Percentiles rank a stretch among this genome's conserved stretches.
Conservation (phyloP, 805 yeast genomes). For the Cyberlindnera xishuangbannaensis region DNA sequence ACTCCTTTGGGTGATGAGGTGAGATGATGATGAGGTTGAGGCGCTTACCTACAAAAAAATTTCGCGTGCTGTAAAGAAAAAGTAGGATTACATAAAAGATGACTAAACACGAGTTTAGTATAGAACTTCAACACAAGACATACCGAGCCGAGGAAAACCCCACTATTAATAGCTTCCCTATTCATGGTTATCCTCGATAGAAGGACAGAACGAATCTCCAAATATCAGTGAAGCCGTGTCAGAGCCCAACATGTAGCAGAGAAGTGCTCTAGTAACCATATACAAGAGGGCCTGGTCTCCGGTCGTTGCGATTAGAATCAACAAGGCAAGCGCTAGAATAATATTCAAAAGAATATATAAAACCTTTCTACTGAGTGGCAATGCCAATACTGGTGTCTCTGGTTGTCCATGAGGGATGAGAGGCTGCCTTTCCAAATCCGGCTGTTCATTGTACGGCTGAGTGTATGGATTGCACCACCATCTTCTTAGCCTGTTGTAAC, state of each 20-base stretch:
- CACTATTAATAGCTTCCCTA: no score
- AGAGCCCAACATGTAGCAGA: conserved; percentile 19
- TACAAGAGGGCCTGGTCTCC: conserved; percentile 18
- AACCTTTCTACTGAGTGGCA: no score
- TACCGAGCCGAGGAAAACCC: no score
- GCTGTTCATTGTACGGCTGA: conserved; percentile 1
- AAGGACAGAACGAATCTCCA: conserved; percentile 19
- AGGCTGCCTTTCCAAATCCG: conserved; percentile 11
- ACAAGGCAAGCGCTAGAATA: conserved; percentile 3
- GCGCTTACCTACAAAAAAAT: no score
- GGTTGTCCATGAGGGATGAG: conserved; percentile 6
- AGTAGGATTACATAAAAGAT: no score
- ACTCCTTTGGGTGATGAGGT: no score
- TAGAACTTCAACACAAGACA: no score
- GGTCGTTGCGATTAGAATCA: conserved; percentile 8
- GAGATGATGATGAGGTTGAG: no score
- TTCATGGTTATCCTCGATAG: no score
- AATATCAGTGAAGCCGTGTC: conserved; percentile 5
- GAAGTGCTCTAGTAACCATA: conserved; percentile 12
- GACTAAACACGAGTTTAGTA: no score
- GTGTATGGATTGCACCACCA: neutral
- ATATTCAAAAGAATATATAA: conserved; percentile 4
- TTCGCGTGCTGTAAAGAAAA: no score
- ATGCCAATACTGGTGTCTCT: neutral
- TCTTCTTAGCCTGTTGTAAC: conserved; percentile 2